These are phyloP conservation scores for Pichia sp. DNA, from an alignment of 1,139 yeast genomes.

Conservation along the genomic window DNA sequence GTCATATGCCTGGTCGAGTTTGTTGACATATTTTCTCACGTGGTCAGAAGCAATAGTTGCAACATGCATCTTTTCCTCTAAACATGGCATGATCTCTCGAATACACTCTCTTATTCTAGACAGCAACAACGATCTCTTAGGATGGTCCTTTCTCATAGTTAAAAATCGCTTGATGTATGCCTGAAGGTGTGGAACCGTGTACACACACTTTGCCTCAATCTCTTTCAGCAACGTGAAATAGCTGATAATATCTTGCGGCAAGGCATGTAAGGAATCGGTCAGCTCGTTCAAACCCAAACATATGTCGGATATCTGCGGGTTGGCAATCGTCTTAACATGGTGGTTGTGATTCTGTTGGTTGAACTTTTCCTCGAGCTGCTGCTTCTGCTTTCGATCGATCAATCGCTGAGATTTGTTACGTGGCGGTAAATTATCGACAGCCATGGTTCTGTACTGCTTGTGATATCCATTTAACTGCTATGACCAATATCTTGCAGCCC, in stretches of 20 bases:
- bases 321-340: conserved; percentile 1
- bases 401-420: conserved; percentile 49
- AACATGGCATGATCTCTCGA: conserved; percentile 80
- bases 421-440: conserved; percentile 41
- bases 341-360: conserved; percentile 19
- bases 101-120: conserved; percentile 39
- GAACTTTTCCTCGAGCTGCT: conserved; percentile 1
- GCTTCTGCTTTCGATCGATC: conserved; percentile 33
- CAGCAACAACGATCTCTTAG: conserved; percentile 34
- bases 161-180: conserved; percentile 55
- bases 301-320: conserved; percentile 35
- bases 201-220: conserved; percentile 89
- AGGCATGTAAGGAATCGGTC: conserved; percentile 85
- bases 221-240: conserved; percentile 87
- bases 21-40: conserved; percentile 59
- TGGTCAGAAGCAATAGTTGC: conserved; percentile 87
- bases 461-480: background rate
- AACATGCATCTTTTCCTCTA: conserved; percentile 97
- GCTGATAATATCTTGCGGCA: conserved; percentile 78
- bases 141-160: conserved; percentile 37
- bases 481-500: too few relatives aligned
- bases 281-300: conserved; percentile 90
- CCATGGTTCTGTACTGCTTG: conserved; percentile 16
- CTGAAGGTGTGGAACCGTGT: conserved; percentile 65
- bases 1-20: conserved; percentile 78